Evolutionary conservation across 257 asterid genomes (phyloP), one percentile per base, ranked within the genome.

Genomic region (Solanum pennellii): DNA sequence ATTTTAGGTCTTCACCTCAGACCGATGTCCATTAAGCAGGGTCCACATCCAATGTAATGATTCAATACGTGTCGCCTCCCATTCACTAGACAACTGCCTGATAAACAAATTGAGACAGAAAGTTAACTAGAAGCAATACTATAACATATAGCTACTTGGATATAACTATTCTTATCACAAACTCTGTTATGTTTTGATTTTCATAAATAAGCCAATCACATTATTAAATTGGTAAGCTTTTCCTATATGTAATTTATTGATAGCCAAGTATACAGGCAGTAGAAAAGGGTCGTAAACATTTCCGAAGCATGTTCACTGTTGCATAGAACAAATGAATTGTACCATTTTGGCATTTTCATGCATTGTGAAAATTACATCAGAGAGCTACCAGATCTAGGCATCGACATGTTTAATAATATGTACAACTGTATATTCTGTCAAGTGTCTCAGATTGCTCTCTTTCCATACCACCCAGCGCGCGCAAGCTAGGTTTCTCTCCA

Each of bases 61-160:
- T 93, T 97, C 99, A 88, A 96, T 97, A 31, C 99, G 98, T 25
- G 98, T 95, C 84, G 99, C 99, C 93, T 96, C 99, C 96, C 95
- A 97, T 89, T 96, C 99, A 91, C 95, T 94, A 88, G 96, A 92
- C 79, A 97, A 93, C 92, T 96, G 98, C 91, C 99, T 97, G 93
- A 82, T 83, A 89, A 35, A 89, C 66, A 89, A 49, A 88, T 25
- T 69, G 82, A 59, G 82, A 41, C 66, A 56, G 44, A 27, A 62
- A 15, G 62, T 59, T 18, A 84, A 42, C 45, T 21, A 68, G 66
- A 80, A 45, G 49, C 74, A 80, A n/a, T 18, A 56, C 69, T 31
- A 39, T 27, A 62, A 25, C 41, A 60, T 39, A 33, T 27, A 86
- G 13, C 42, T n/a, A 14, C 42, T 72, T 80, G 83, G 21, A 31